These are phyloP conservation scores for Schizophyllum commune DNA, from an alignment of 1,284 basidiomycete species.

Conservation along the genomic window DNA sequence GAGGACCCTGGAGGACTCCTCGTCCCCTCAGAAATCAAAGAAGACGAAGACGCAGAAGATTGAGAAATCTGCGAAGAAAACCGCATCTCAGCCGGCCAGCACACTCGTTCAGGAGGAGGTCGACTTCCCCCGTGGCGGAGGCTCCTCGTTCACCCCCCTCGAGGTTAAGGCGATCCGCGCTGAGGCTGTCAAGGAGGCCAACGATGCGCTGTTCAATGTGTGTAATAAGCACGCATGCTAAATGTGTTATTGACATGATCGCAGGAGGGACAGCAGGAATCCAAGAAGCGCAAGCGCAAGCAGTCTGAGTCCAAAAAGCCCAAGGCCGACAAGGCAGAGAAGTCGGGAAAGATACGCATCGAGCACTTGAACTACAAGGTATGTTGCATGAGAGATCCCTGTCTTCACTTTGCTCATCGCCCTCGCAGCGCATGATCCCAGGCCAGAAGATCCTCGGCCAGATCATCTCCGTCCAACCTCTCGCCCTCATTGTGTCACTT, in stretches of 20 bases:
- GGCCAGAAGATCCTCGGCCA: constrained; percentile 88
- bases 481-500: constrained; percentile 88
- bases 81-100: constrained; percentile 24
- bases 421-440: constrained; percentile 61
- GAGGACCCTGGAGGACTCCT: constrained; percentile 47
- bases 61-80: constrained; percentile 10
- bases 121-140: constrained; percentile 92
- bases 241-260: constrained; percentile 6
- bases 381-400: constrained; percentile 11
- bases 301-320: constrained; percentile 26
- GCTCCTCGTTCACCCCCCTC: constrained; percentile 78
- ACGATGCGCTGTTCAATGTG: constrained; percentile 71
- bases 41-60: constrained; percentile 31
- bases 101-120: constrained; percentile 64
- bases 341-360: constrained; percentile 53
- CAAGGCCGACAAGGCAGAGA: constrained; percentile 25
- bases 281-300: constrained; percentile 46
- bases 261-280: constrained; percentile 25
- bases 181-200: constrained; percentile 81
- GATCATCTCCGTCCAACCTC: constrained; percentile 81
- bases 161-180: constrained; percentile 84
- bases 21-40: constrained; percentile 43
- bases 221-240: constrained; percentile 13
- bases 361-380: constrained; percentile 96
- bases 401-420: constrained; percentile 1